These are phyloP conservation scores for Cinchona pubescens DNA, from an alignment of 257 asterid species.

Conservation along the genomic window DNA sequence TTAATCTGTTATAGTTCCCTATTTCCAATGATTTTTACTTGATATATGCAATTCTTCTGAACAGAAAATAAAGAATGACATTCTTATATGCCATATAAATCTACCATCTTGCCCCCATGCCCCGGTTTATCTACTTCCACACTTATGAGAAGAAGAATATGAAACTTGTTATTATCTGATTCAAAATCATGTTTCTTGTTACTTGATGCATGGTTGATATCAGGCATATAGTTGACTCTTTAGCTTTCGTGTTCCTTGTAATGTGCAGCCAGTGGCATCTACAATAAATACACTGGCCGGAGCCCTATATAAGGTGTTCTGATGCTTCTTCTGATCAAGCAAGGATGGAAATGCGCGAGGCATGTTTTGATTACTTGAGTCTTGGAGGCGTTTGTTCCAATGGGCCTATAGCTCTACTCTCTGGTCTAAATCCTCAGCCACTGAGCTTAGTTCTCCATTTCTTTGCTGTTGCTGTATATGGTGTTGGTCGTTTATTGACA, in stretches of 20 bases:
- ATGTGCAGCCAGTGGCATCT: conserved; percentile 53
- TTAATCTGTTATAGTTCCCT: neutral
- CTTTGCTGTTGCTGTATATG: conserved; percentile 46
- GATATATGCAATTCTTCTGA: neutral
- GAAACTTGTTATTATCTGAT: neutral
- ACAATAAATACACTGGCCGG: conserved; percentile 52
- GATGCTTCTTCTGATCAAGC: conserved; percentile 57
- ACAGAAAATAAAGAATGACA: neutral
- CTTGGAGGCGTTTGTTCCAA: conserved; percentile 49
- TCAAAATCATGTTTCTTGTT: neutral
- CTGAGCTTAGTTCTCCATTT: conserved; percentile 47
- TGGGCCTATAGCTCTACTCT: conserved; percentile 50
- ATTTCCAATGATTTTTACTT: neutral
- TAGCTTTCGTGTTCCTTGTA: neutral
- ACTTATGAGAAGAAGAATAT: neutral
- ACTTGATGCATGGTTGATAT: neutral
- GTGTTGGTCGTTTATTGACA: conserved; percentile 43
- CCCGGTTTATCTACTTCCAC: neutral
- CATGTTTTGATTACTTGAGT: conserved; percentile 53
- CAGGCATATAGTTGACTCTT: neutral
- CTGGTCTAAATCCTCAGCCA: conserved; percentile 48
- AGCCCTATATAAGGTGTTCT: conserved; percentile 46
- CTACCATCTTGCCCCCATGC: neutral
- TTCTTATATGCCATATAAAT: neutral
- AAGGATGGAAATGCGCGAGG: conserved; percentile 52